Evolutionary conservation across 176 grass and related monocot species (phyloP).

Genomic region (Alloteropsis semialata): DNA sequence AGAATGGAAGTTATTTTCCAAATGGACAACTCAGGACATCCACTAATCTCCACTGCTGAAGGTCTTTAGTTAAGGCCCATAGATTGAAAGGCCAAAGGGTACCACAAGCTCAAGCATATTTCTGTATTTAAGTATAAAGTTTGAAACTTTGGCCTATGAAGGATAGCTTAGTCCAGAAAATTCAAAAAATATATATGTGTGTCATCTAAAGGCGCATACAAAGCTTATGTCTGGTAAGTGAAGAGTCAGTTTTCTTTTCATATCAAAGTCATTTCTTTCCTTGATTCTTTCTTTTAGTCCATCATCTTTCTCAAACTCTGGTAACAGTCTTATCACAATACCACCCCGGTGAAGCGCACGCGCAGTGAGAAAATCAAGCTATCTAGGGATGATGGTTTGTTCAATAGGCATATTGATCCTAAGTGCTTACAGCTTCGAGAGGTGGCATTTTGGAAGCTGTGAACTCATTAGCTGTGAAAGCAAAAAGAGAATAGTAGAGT

Average conservation of each 20-base stretch:
- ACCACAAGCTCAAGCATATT: not conserved
- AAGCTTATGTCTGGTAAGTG: not conserved
- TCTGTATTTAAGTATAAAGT: not conserved
- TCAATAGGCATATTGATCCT: not conserved
- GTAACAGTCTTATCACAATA: not conserved
- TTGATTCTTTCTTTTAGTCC: not conserved
- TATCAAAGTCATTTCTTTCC: not conserved
- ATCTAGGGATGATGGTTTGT: not conserved
- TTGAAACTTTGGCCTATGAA: not conserved
- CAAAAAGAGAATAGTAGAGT: constrained; percentile 7
- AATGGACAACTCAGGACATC: not conserved
- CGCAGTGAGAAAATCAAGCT: not conserved
- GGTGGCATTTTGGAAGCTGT: not conserved
- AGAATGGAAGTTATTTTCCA: not conserved
- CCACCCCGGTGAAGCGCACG: no score
- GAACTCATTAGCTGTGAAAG: not conserved
- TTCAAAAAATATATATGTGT: no score
- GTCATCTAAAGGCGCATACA: not conserved
- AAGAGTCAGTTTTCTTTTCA: not conserved
- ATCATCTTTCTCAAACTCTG: not conserved
- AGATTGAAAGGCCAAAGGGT: not conserved
- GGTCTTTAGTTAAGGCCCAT: not conserved
- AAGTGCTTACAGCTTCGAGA: not conserved
- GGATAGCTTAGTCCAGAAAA: not conserved
- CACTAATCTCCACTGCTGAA: not conserved